Evolutionary conservation across 495 filamentous ascomycete genomes (phyloP).

Genomic region (Chaetomidium leptoderma): DNA sequence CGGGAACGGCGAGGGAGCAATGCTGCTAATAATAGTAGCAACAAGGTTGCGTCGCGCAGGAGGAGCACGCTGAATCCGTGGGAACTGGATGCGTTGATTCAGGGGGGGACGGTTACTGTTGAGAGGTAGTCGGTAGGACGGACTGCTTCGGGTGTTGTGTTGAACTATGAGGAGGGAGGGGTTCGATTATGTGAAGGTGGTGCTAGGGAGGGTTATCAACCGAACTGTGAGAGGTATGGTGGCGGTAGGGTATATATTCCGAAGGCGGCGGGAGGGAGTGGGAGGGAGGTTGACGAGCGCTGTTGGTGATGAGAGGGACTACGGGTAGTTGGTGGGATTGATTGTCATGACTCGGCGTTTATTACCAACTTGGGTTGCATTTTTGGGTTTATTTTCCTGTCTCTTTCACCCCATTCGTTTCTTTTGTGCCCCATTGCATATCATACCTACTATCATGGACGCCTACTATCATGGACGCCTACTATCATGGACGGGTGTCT

Average conservation of each 20-base stretch:
- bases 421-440: too few species aligned
- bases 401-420: neutral
- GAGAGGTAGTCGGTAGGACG: neutral
- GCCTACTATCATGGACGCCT: neutral
- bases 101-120: constrained; percentile 19
- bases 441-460: neutral
- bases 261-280: too few species aligned
- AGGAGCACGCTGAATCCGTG: constrained; percentile 69
- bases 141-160: too few species aligned
- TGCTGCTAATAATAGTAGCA: too few species aligned
- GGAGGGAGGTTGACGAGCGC: neutral
- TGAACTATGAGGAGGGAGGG: too few species aligned
- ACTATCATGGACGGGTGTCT: neutral
- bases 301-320: neutral
- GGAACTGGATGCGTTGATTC: constrained; percentile 54
- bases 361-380: constrained; percentile 13
- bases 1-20: constrained; percentile 19
- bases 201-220: too few species aligned
- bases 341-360: constrained; percentile 10
- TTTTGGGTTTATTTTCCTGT: neutral
- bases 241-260: too few species aligned
- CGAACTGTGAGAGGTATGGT: too few species aligned
- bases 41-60: constrained; percentile 46
- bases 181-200: too few species aligned
- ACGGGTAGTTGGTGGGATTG: neutral